A percentile compares a stretch with the other conserved stretches of the same genome.
Evolutionary conservation across 148 eudicot genomes (phyloP).

Genomic region (Polygonum aviculare): DNA sequence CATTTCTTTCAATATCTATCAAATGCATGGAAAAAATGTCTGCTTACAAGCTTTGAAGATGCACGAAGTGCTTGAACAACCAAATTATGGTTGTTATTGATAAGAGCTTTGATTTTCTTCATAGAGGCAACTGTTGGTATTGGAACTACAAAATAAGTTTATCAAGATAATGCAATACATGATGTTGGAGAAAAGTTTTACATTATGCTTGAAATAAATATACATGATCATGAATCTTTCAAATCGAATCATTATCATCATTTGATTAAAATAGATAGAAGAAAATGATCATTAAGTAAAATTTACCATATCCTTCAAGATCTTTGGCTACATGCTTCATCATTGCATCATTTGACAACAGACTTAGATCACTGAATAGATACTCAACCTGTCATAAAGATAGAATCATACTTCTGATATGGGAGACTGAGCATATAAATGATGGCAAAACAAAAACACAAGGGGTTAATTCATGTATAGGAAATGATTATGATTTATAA

Average conservation of each 20-base stretch:
- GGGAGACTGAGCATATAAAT: neutral
- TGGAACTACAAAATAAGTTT: constrained; percentile 39
- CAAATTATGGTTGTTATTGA: constrained; percentile 38
- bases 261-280: constrained; percentile 77
- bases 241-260: constrained; percentile 36
- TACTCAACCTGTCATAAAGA: constrained; percentile 60
- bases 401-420: constrained; percentile 22
- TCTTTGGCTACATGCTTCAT: constrained; percentile 68
- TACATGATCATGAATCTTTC: constrained; percentile 6
- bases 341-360: constrained; percentile 81
- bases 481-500: neutral
- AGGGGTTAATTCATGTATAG: neutral
- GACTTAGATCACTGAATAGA: constrained; percentile 83
- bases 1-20: neutral
- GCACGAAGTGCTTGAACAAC: constrained; percentile 70
- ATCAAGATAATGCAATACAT: neutral
- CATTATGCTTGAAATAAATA: neutral
- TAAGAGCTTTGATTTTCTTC: constrained; percentile 69
- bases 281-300: constrained; percentile 52
- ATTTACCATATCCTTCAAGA: constrained; percentile 82
- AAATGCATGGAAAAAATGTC: neutral
- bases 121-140: constrained; percentile 60
- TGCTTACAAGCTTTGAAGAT: constrained; percentile 67
- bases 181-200: neutral
- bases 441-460: neutral